Percentiles rank a stretch among this genome's conserved stretches.
Evolutionary conservation across 2,329 filamentous ascomycete species (phyloP).

Genomic region (Cadophora sp.): DNA sequence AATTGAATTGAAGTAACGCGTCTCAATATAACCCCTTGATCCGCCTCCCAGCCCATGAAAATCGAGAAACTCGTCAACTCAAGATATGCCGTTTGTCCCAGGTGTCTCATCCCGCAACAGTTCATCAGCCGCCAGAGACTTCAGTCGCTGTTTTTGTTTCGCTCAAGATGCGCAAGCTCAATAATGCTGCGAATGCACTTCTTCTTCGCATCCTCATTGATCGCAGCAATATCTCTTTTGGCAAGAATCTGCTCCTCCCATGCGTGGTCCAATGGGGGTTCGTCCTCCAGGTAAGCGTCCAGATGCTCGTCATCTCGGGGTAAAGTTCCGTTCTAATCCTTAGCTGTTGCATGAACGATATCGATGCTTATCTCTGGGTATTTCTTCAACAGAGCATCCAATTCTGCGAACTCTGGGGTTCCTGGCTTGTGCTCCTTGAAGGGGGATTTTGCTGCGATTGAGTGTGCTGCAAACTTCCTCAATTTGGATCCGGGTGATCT

Average conservation of each 20-base stretch:
- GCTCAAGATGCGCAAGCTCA: conserved; percentile 8
- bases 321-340: not conserved
- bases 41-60: no score
- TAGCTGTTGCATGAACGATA: not conserved
- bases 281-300: not conserved
- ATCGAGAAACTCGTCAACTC: no score
- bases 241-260: conserved; percentile 14
- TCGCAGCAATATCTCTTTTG: not conserved
- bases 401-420: not conserved
- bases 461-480: not conserved
- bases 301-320: conserved; percentile 4
- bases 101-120: no score
- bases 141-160: not conserved
- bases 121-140: no score
- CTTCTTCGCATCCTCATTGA: not conserved
- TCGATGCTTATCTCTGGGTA: not conserved
- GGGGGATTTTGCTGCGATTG: not conserved
- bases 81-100: no score
- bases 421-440: not conserved
- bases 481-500: not conserved
- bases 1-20: no score
- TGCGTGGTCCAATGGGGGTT: not conserved
- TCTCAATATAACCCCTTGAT: no score
- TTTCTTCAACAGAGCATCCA: not conserved
- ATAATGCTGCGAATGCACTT: conserved; percentile 8